Conservation (phyloP, 768 basidiomycete genomes). For the Nidularia pulvinata region DNA sequence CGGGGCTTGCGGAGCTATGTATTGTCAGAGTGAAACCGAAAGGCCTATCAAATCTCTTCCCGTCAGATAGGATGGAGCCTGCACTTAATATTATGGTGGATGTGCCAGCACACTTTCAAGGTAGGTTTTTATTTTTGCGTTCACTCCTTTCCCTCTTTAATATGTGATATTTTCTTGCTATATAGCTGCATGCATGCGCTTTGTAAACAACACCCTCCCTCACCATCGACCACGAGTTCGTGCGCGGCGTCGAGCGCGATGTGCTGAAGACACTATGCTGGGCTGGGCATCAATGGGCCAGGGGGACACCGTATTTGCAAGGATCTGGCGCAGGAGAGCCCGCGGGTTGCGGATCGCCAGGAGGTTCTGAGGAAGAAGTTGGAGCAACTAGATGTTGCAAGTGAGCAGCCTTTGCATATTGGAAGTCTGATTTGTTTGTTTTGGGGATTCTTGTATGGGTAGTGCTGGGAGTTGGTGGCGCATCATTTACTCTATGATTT, state of each 20-base stretch:
- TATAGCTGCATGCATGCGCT: constrained; percentile 59
- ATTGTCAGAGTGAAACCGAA: constrained; percentile 30
- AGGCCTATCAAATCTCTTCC: constrained; percentile 50
- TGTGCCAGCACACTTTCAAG: constrained; percentile 76
- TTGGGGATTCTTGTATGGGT: too few relatives aligned
- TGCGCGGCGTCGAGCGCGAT: constrained; percentile 47
- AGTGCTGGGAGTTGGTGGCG: too few relatives aligned
- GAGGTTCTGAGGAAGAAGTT: constrained; percentile 49
- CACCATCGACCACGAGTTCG: constrained; percentile 55
- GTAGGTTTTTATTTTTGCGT: constrained; percentile 24
- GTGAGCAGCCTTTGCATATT: constrained; percentile 28
- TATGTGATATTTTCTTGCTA: background rate
- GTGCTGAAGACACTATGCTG: constrained; percentile 44
- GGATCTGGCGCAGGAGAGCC: constrained; percentile 51
- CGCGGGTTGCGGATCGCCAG: constrained; percentile 37
- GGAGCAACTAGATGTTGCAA: constrained; percentile 46
- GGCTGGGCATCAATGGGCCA: constrained; percentile 49
- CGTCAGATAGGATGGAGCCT: constrained; percentile 49
- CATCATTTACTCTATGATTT: too few relatives aligned
- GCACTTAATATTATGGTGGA: constrained; percentile 70
- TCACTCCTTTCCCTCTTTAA: constrained; percentile 27
- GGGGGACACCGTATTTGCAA: constrained; percentile 46
- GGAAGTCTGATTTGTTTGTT: too few relatives aligned
- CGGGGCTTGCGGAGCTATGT: constrained; percentile 34
- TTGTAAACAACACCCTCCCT: constrained; percentile 56